A percentile compares a stretch with the other conserved stretches of the same genome.
phyloP scores from a whole-genome alignment of 495 filamentous ascomycete species.

The Poronia punctata region DNA sequence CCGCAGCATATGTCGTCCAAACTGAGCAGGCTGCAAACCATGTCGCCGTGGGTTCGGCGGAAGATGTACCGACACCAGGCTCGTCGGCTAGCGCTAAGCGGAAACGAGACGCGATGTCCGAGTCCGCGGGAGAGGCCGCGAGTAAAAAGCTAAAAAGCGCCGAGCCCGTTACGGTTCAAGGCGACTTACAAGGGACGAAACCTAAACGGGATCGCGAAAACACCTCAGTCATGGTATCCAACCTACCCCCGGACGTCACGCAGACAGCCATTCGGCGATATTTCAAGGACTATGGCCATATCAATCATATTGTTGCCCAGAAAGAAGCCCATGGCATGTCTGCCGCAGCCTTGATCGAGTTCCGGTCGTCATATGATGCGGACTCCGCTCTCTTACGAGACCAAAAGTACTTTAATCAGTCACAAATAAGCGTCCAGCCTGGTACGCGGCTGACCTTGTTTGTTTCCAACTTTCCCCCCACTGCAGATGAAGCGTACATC shows the following conservation, averaged over 20 bases:
- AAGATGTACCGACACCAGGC: slow-evolving; percentile 13
- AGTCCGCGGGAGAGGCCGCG: slow-evolving; percentile 34
- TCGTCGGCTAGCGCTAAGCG: slow-evolving; percentile 50
- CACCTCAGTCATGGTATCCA: slow-evolving; percentile 71
- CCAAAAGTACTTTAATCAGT: slow-evolving; percentile 64
- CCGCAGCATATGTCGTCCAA: slow-evolving; percentile 35
- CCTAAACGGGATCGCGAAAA: slow-evolving; percentile 82
- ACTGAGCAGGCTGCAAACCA: slow-evolving; percentile 28
- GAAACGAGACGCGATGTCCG: slow-evolving; percentile 53
- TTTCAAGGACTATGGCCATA: slow-evolving; percentile 79
- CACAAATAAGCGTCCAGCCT: slow-evolving; percentile 62
- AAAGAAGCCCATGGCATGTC: slow-evolving; percentile 49
- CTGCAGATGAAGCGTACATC: slow-evolving; percentile 75
- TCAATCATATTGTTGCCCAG: slow-evolving; percentile 65
- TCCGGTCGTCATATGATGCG: slow-evolving; percentile 71
- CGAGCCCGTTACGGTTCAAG: slow-evolving; percentile 31
- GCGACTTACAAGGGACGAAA: slow-evolving; percentile 28
- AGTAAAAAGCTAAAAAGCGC: slow-evolving; percentile 54
- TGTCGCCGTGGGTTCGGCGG: slow-evolving; percentile 18
- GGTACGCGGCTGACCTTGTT: slow-evolving; percentile 74
- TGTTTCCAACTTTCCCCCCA: slow-evolving; percentile 84
- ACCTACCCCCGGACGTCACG: slow-evolving; percentile 61
- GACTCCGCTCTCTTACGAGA: slow-evolving; percentile 72
- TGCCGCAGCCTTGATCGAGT: slow-evolving; percentile 76
- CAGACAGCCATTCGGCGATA: slow-evolving; percentile 74